Conservation (phyloP, 2,329 filamentous ascomycete species). For the Fusarium staphyleae region DNA sequence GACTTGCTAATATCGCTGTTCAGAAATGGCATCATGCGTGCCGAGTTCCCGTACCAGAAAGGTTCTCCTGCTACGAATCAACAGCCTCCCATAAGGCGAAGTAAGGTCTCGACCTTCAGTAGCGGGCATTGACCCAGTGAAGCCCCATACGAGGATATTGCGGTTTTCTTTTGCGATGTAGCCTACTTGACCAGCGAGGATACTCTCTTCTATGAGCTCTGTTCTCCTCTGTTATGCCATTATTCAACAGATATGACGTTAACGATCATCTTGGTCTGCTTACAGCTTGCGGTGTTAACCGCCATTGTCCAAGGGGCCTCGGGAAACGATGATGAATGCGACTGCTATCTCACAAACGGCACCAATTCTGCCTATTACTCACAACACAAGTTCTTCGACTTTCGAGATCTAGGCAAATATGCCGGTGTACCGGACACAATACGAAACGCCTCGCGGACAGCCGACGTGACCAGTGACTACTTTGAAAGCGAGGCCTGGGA, state of each 20-base stretch:
- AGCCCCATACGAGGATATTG: conserved; percentile 3
- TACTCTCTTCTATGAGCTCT: background rate
- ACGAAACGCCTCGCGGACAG: conserved; percentile 38
- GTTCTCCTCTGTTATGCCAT: background rate
- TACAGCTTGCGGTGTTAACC: conserved; percentile 13
- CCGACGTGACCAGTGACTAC: conserved; percentile 48
- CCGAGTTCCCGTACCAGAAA: background rate
- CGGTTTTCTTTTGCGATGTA: background rate
- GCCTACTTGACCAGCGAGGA: background rate
- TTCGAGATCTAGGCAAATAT: conserved; percentile 51
- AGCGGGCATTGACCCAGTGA: conserved; percentile 9
- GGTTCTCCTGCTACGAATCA: background rate
- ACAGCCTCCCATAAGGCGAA: conserved; percentile 34
- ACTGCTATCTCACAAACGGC: conserved; percentile 58
- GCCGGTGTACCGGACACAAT: conserved; percentile 48
- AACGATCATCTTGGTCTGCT: conserved; percentile 2
- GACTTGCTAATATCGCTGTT: background rate
- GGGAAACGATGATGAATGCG: conserved; percentile 48
- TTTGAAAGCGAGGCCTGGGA: conserved; percentile 49
- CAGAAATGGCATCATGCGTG: background rate
- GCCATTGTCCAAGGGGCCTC: conserved; percentile 5
- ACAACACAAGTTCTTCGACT: conserved; percentile 59
- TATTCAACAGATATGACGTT: conserved; percentile 12
- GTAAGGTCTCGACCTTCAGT: conserved; percentile 24
- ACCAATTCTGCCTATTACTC: conserved; percentile 53